Evolutionary conservation across 2,329 filamentous ascomycete genomes (phyloP), one percentile per base, ranked within the genome.

Genomic region (Botrytis squamosa): DNA sequence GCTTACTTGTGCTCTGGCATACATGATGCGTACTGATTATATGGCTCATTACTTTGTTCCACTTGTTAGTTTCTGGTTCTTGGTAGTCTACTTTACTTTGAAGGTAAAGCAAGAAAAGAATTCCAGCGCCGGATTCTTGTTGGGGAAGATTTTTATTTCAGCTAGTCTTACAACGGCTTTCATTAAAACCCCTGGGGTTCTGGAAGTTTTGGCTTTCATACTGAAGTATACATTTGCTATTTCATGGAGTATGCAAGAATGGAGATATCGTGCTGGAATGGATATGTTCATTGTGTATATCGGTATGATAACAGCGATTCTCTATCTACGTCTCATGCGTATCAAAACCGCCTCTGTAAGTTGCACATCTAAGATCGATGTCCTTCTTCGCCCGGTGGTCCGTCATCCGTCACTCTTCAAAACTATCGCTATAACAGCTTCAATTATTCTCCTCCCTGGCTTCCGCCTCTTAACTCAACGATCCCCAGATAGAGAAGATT

Each of bases 61-160:
- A 0, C 82, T 90, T 2, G 84, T 87, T 57, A 89, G 85, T 67
- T 89, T 91, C 78, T 92, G 89, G 88, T 91, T 90, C 78, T 75
- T 89, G 9, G 81, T 89, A 36, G 82, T 88, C n/a, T 91, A 85
- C 78, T 75, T 82, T 44, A 89, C 87, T 7, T 81, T 91, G 73
- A 81, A 83, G 29, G 77, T 85, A 29, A 82, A 82, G 49, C 80
- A 80, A 6, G 77, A 78, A 40, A 79, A 81, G 75, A 89, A 89
- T 75, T 79, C 82, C 29, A 83, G 83, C 65, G 77, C 83, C 7
- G 76, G 77, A 3, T 84, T 84, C 52, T 77, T 90, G 4, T 44
- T 86, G 18, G 77, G 79, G 46, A 90, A 90, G 77, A 83, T 89
- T 6, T 42, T 83, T 2, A 72, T 85, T 25, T 85, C 87, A 8